Evolutionary conservation across 2,329 filamentous ascomycete genomes (phyloP).

Genomic region (Colletotrichum agaves): DNA sequence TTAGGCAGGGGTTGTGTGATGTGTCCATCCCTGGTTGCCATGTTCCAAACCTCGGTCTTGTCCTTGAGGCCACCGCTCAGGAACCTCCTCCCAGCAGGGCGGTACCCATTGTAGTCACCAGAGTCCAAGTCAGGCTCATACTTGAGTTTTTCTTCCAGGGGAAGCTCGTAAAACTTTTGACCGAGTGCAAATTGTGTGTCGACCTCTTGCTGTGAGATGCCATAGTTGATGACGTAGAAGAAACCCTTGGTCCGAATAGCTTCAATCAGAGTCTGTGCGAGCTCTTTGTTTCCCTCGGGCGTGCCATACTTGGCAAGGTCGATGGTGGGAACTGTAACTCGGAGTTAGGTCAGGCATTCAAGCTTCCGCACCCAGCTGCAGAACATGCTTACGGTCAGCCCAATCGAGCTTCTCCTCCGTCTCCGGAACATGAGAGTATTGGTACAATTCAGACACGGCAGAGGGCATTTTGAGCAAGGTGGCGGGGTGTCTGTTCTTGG

Average conservation of each 20-base stretch:
- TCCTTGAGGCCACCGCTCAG: conserved; percentile 51
- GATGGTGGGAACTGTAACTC: conserved; percentile 44
- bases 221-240: conserved; percentile 72
- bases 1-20: conserved; percentile 50
- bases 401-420: conserved; percentile 50
- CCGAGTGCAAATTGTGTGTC: conserved; percentile 70
- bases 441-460: conserved; percentile 44
- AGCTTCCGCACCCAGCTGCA: background rate
- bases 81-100: conserved; percentile 55
- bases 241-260: conserved; percentile 54
- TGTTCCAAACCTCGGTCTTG: conserved; percentile 53
- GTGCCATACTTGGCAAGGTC: conserved; percentile 49
- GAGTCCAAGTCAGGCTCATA: conserved; percentile 58
- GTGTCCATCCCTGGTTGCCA: conserved; percentile 47
- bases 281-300: conserved; percentile 43
- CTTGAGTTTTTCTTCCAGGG: conserved; percentile 69
- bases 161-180: conserved; percentile 62
- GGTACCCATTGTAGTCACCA: conserved; percentile 68
- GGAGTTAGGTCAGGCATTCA: background rate
- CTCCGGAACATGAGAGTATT: conserved; percentile 50
- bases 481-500: conserved; percentile 8
- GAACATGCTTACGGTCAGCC: conserved; percentile 46
- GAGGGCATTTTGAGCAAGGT: conserved; percentile 45
- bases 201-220: conserved; percentile 66
- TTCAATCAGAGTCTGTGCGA: conserved; percentile 45